Conservation (phyloP, 768 basidiomycete genomes). For the Mycena filopes region DNA sequence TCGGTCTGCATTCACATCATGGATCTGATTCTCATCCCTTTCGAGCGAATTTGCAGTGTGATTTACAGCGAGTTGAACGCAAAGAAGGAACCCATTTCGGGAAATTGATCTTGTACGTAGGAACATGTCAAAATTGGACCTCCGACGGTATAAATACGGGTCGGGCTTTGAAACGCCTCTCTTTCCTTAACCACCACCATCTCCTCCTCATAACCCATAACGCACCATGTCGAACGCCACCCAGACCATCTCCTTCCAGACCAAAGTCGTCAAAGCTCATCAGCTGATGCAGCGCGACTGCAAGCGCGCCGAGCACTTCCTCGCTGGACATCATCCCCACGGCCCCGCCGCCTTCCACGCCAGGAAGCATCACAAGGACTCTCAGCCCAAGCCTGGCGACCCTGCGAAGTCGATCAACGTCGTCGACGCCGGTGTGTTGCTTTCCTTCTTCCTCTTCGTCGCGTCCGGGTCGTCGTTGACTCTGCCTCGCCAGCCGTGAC, state of each 20-base stretch:
- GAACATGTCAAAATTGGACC: no score
- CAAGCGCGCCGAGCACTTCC: constrained; percentile 20
- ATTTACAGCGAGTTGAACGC: no score
- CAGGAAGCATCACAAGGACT: no score
- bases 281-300: constrained; percentile 24
- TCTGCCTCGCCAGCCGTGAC: constrained; percentile 23
- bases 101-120: no score
- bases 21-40: no score
- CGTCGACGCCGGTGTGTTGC: constrained; percentile 9
- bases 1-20: no score
- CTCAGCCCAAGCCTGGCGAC: not conserved
- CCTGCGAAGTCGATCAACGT: constrained; percentile 1
- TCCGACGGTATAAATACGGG: no score
- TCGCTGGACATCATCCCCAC: constrained; percentile 24
- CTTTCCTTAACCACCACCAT: constrained; percentile 16
- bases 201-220: not conserved
- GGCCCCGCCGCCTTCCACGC: no score
- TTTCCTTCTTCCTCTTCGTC: not conserved
- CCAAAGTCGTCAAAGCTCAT: constrained; percentile 13
- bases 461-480: not conserved
- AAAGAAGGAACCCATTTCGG: no score
- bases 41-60: no score
- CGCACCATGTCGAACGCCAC: constrained; percentile 18
- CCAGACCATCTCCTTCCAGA: constrained; percentile 24
- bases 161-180: constrained; percentile 13